Percentiles rank a stretch among this genome's conserved stretches.
Evolutionary conservation across 331 rosid genomes (phyloP).

Genomic region (Dryas integrifolia): DNA sequence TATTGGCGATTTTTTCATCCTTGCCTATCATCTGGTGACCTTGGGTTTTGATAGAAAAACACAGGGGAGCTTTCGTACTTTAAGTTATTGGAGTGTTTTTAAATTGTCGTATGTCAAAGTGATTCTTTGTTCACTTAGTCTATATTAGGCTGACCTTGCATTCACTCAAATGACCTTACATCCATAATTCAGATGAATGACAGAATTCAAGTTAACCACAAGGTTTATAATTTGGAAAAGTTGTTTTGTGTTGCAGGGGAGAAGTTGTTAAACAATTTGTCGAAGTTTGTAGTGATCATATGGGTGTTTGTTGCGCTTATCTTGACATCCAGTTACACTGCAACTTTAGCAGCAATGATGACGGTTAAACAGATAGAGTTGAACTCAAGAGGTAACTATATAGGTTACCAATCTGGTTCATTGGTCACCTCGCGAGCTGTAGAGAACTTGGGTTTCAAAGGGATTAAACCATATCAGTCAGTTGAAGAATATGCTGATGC

Average conservation of each 20-base stretch:
- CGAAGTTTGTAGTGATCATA: slow-evolving; percentile 21
- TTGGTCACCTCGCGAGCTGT: background rate
- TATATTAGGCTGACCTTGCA: no score
- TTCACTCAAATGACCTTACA: no score
- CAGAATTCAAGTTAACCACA: no score
- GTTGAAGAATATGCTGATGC: slow-evolving; percentile 9
- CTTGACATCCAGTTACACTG: slow-evolving; percentile 26
- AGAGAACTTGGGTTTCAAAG: background rate
- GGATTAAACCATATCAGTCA: background rate
- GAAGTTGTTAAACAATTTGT: slow-evolving; percentile 12
- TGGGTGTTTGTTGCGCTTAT: slow-evolving; percentile 23
- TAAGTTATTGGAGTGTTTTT: no score
- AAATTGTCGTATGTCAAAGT: no score
- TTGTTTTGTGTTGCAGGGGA: slow-evolving; percentile 19
- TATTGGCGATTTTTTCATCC: no score
- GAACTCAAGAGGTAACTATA: background rate
- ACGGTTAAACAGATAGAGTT: slow-evolving; percentile 15
- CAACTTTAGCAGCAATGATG: slow-evolving; percentile 24
- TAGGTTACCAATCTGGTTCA: slow-evolving; percentile 9
- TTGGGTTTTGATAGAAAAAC: no score
- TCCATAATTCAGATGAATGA: no score
- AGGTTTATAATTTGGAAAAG: no score
- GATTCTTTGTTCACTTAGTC: no score
- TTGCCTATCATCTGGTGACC: no score
- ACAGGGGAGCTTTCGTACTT: no score